These are phyloP conservation scores for Camelina laxa DNA, from an alignment of 345 rosid genomes.

Conservation along the genomic window DNA sequence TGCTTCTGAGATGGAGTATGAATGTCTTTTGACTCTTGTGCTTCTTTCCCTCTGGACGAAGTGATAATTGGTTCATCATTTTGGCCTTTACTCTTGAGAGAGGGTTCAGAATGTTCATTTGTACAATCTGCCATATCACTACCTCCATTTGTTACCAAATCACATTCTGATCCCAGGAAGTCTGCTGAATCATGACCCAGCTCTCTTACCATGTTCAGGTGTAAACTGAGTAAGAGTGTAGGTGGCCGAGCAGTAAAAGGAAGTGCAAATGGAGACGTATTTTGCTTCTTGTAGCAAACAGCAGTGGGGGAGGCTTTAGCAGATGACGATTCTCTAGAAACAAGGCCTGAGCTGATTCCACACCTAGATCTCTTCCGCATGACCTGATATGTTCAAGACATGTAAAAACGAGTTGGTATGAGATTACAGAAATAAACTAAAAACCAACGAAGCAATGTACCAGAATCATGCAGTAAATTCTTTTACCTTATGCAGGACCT, in stretches of 20 bases:
- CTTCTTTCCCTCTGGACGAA: slow-evolving; percentile 42
- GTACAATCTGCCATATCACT: slow-evolving; percentile 42
- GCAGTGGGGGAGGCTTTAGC: slow-evolving; percentile 40
- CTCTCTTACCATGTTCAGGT: slow-evolving; percentile 71
- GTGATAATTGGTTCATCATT: slow-evolving; percentile 37
- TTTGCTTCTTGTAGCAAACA: slow-evolving; percentile 45
- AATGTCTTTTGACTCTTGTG: slow-evolving; percentile 43
- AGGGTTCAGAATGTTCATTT: slow-evolving; percentile 41
- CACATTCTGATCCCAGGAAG: slow-evolving; percentile 42
- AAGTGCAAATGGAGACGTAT: slow-evolving; percentile 49
- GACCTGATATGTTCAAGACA: slow-evolving; percentile 51
- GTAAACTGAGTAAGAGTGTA: slow-evolving; percentile 61
- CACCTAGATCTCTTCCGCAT: slow-evolving; percentile 50
- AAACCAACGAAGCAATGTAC: slow-evolving; percentile 15
- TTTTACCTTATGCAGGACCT: slow-evolving; percentile 59
- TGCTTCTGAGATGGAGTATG: slow-evolving; percentile 44
- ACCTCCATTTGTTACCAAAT: slow-evolving; percentile 45
- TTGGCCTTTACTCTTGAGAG: slow-evolving; percentile 34
- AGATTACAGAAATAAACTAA: slow-evolving; percentile 9
- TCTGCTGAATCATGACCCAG: slow-evolving; percentile 51
- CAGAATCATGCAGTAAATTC: slow-evolving; percentile 27
- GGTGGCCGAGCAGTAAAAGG: slow-evolving; percentile 67
- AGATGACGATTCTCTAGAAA: slow-evolving; percentile 44
- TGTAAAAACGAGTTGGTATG: not conserved
- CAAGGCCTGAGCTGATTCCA: slow-evolving; percentile 42